phyloP scores from a whole-genome alignment of 805 yeast species.

The Candida qinlingensis region DNA sequence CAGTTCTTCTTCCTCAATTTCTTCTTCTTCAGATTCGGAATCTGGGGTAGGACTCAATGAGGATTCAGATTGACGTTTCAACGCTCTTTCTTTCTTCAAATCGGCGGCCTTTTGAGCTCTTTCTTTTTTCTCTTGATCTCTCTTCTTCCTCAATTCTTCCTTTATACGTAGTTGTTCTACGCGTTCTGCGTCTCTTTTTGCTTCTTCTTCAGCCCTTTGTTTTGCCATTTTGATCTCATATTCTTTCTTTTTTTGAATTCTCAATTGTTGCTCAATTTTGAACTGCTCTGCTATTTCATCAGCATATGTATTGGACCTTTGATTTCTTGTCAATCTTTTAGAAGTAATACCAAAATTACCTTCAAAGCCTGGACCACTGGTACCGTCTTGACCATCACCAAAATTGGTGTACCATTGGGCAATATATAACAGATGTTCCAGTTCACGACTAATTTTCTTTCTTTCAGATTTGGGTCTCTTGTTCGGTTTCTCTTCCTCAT shows the following conservation, averaged over 20 bases:
- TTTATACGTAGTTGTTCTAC: conserved; percentile 1
- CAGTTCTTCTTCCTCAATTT: background rate
- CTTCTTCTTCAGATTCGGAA: conserved; percentile 3
- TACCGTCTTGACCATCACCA: conserved; percentile 7
- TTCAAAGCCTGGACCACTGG: conserved; percentile 1
- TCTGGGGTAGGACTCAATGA: background rate
- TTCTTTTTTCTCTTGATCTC: background rate
- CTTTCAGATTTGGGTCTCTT: too few relatives aligned
- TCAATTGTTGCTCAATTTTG: background rate
- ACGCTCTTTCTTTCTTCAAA: background rate
- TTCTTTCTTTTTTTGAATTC: conserved; percentile 1
- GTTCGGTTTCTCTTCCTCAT: too few relatives aligned
- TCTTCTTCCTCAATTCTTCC: conserved; percentile 4
- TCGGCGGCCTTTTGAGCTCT: conserved; percentile 5
- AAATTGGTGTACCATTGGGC: conserved; percentile 9
- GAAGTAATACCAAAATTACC: background rate
- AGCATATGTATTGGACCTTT: conserved; percentile 5
- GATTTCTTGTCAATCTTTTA: conserved; percentile 2
- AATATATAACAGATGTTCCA: background rate
- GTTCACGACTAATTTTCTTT: background rate
- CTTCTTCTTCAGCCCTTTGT: background rate
- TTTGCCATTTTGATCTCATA: conserved; percentile 1
- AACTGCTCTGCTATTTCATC: background rate
- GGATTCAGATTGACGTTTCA: background rate
- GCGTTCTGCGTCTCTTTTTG: conserved; percentile 1